Evolutionary conservation across 2,329 filamentous ascomycete species (phyloP).

Genomic region (Epichloe sp.): DNA sequence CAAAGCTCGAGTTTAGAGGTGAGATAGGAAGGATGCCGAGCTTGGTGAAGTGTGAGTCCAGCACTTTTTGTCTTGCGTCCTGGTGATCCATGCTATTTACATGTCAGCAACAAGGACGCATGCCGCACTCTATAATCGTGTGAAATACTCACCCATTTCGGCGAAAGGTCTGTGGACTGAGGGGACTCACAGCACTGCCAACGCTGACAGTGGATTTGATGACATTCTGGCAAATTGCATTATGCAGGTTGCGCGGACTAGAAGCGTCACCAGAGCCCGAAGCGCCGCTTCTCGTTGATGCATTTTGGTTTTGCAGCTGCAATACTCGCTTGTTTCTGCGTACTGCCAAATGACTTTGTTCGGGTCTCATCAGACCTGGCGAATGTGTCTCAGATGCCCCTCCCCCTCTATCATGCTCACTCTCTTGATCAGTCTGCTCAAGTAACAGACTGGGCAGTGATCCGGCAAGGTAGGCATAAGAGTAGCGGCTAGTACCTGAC

Average conservation of each 20-base stretch:
- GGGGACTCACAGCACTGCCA: neutral
- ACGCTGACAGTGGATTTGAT: neutral
- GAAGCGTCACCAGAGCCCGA: neutral
- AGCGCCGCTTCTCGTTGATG: neutral
- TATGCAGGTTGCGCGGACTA: neutral
- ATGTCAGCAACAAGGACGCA: neutral
- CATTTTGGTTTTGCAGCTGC: neutral
- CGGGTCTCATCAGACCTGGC: neutral
- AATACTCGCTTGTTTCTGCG: neutral
- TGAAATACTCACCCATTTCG: neutral
- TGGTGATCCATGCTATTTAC: neutral
- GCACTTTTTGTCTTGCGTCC: neutral
- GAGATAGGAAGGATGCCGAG: neutral
- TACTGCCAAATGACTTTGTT: neutral
- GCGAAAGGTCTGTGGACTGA: neutral
- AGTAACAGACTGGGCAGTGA: constrained; percentile 1
- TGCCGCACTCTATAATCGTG: neutral
- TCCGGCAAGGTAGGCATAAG: constrained; percentile 1
- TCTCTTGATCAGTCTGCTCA: neutral
- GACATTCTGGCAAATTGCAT: neutral
- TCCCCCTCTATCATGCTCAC: neutral
- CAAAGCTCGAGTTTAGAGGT: neutral
- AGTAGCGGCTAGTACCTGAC: neutral
- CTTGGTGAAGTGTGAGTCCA: neutral
- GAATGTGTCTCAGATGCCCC: neutral